Evolutionary conservation across 257 asterid genomes (phyloP).

Genomic region (Rauvolfia tetraphylla): DNA sequence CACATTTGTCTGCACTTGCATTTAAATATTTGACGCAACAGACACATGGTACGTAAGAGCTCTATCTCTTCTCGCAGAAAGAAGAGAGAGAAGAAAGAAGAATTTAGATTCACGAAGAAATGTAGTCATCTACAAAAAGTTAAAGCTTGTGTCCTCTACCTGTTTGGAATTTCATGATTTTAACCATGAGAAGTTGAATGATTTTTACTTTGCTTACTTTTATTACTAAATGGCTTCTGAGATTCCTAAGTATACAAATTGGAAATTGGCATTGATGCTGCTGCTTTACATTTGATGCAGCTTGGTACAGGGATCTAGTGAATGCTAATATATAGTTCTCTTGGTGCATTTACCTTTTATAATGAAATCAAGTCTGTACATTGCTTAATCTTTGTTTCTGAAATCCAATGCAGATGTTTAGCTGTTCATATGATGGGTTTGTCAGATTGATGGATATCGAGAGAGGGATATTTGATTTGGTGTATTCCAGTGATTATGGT

Average conservation of each 20-base stretch:
- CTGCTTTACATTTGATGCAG: not conserved
- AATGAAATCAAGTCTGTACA: not conserved
- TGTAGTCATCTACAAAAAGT: not conserved
- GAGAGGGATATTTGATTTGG: constrained; percentile 66
- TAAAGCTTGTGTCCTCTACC: not conserved
- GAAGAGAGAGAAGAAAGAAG: no score
- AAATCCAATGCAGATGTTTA: constrained; percentile 64
- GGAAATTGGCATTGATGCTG: not conserved
- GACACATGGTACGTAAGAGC: not conserved
- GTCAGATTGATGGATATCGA: constrained; percentile 77
- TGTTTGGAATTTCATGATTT: not conserved
- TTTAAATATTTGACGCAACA: not conserved
- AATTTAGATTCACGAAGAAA: not conserved
- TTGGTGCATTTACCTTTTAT: not conserved
- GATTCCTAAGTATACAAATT: not conserved
- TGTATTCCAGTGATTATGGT: constrained; percentile 42
- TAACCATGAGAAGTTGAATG: not conserved
- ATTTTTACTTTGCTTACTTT: not conserved
- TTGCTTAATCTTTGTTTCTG: constrained; percentile 10
- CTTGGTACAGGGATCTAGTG: not conserved
- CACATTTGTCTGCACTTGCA: not conserved
- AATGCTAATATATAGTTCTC: not conserved
- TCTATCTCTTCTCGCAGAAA: not conserved
- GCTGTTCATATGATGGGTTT: constrained; percentile 79
- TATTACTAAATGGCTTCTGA: not conserved